Evolutionary conservation across 1,139 yeast genomes (phyloP).

Genomic region (Entelexis paramagnoliae): DNA sequence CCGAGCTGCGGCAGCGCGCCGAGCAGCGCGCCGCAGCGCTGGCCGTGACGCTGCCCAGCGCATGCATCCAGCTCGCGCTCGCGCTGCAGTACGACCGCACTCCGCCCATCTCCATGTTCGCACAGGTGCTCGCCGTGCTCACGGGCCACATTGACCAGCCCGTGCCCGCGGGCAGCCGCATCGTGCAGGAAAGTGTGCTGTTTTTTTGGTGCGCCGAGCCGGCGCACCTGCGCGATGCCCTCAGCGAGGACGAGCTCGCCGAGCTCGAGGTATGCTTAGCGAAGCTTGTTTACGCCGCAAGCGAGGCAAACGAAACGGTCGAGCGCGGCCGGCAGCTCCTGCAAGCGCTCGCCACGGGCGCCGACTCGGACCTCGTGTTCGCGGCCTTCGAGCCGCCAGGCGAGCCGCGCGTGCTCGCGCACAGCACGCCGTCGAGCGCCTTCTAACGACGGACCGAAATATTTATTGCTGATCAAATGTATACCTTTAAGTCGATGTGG

Average conservation of each 20-base stretch:
- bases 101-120: neutral
- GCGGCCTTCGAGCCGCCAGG: slow-evolving; percentile 13
- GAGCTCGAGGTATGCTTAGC: slow-evolving; percentile 18
- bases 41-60: slow-evolving; percentile 3
- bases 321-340: slow-evolving; percentile 15
- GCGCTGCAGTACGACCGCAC: slow-evolving; percentile 4
- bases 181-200: slow-evolving; percentile 5
- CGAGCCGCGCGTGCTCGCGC: no score
- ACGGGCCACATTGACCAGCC: slow-evolving; percentile 7
- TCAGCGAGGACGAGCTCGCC: slow-evolving; percentile 7
- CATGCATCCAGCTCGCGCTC: slow-evolving; percentile 14
- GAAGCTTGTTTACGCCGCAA: slow-evolving; percentile 7
- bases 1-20: neutral
- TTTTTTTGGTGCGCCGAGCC: slow-evolving; percentile 17
- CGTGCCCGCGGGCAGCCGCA: neutral
- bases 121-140: slow-evolving; percentile 11
- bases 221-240: slow-evolving; percentile 6
- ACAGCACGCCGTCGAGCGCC: no score
- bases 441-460: no score
- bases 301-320: neutral
- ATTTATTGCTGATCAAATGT: no score
- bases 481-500: no score
- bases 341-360: slow-evolving; percentile 10
- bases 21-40: neutral
- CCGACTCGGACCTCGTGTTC: slow-evolving; percentile 11